These are phyloP conservation scores for Penicillium sp. DNA, from an alignment of 2,329 filamentous ascomycete genomes.

Conservation along the genomic window DNA sequence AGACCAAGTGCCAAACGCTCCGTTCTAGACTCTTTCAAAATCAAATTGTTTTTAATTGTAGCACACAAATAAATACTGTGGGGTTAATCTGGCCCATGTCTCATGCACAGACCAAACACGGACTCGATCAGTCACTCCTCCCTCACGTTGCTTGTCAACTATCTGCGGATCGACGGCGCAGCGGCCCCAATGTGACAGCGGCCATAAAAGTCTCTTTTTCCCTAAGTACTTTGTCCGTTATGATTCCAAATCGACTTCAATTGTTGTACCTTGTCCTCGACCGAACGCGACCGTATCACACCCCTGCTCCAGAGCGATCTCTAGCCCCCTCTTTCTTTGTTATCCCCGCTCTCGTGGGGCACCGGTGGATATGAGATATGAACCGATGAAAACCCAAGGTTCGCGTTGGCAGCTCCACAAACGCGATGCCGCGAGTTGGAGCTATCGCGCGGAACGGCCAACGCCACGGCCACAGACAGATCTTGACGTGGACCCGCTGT, in stretches of 20 bases:
- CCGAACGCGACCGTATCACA: background rate
- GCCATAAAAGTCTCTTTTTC: slow-evolving; percentile 11
- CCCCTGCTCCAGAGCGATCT: background rate
- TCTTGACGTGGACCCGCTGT: slow-evolving; percentile 16
- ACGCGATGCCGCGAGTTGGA: slow-evolving; percentile 10
- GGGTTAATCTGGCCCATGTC: slow-evolving; percentile 16
- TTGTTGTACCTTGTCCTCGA: background rate
- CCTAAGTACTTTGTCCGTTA: background rate
- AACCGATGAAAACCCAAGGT: slow-evolving; percentile 10
- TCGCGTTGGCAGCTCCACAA: slow-evolving; percentile 22
- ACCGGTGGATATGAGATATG: slow-evolving; percentile 4
- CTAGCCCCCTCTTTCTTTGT: slow-evolving; percentile 5
- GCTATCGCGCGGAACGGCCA: slow-evolving; percentile 14
- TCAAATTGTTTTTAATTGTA: slow-evolving; percentile 8
- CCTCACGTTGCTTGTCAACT: slow-evolving; percentile 18
- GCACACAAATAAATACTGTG: slow-evolving; percentile 20
- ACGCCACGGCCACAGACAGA: slow-evolving; percentile 7
- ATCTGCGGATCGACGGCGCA: slow-evolving; percentile 28
- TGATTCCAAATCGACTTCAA: background rate
- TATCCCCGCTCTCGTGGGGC: slow-evolving; percentile 23
- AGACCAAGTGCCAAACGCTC: slow-evolving; percentile 1
- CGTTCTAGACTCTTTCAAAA: slow-evolving; percentile 16
- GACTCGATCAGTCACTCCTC: slow-evolving; percentile 21
- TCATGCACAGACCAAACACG: slow-evolving; percentile 21
- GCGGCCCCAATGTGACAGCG: slow-evolving; percentile 24